Percentiles rank a stretch among this genome's conserved stretches.
phyloP scores from a whole-genome alignment of 1,284 basidiomycete species.

The Neonothopanus nambi region DNA sequence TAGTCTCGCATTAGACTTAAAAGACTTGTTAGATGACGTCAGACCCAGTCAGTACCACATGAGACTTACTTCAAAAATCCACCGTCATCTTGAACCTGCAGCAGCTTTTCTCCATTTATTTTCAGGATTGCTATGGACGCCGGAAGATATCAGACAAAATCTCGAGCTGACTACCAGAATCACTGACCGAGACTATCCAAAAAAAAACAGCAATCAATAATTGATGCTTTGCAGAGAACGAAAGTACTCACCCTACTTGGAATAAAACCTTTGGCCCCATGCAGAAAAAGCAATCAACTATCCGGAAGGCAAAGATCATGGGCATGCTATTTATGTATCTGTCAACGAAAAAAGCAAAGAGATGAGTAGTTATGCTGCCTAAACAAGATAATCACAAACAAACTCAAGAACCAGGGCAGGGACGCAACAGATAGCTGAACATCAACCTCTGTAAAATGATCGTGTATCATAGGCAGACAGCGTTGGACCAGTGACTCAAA shows the following conservation, averaged over 20 bases:
- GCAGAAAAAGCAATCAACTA: conserved; percentile 98
- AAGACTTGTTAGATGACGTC: conserved; percentile 3
- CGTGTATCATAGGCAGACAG: conserved; percentile 90
- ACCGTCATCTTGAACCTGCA: conserved; percentile 97
- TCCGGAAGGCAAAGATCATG: conserved; percentile 97
- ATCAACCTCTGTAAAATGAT: conserved; percentile 90
- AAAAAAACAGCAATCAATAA: not conserved
- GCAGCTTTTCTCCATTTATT: conserved; percentile 93
- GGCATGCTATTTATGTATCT: conserved; percentile 99
- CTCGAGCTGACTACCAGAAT: not conserved
- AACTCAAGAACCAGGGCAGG: conserved; percentile 95
- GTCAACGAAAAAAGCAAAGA: conserved; percentile 1
- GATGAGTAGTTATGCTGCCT: not conserved
- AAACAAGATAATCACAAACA: conserved; percentile 51
- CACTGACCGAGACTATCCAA: conserved; percentile 44
- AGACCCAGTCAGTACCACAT: not conserved
- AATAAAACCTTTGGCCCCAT: conserved; percentile 99
- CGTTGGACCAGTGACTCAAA: conserved; percentile 96
- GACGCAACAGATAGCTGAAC: conserved; percentile 97
- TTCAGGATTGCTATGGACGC: conserved; percentile 84
- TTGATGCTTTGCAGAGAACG: too few species aligned
- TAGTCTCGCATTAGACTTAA: conserved; percentile 89
- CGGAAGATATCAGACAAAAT: conserved; percentile 11
- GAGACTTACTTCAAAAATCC: conserved; percentile 85
- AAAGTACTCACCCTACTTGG: conserved; percentile 82